Evolutionary conservation across 2,329 filamentous ascomycete species (phyloP), one percentile per base, ranked within the genome.

Genomic region (Tolypocladium cylindrosporum): DNA sequence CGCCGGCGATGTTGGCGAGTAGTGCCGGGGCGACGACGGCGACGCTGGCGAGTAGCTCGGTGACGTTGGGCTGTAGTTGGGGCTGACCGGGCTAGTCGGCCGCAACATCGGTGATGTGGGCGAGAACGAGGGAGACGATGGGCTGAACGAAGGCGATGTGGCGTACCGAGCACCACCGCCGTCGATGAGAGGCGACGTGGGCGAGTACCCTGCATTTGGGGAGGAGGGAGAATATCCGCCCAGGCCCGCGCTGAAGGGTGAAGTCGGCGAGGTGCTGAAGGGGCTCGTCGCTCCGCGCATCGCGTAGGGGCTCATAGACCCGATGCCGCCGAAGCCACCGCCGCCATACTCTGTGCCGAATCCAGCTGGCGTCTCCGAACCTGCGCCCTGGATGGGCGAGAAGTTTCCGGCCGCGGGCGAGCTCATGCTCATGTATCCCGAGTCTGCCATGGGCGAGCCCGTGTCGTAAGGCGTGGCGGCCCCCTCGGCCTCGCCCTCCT

Each of bases 401-500:
- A 89, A 89, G 71, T 83, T 82, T 69, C 78, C 83, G 66, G 77
- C 79, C 61, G 76, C 83, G 63, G 85, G 83, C n/a, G 84, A 85
- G 62, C 78, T 82, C 64, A 86, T 77, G 63, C 81, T 82, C 66
- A 85, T 73, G 65, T 84, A 86, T 55, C 88, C 88, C 43, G 83
- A 85, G 66, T 91, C 88, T 9, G 81, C 82, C 74, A 92, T 87
- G 5, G 90, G 90, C 55, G 89, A 93, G 50, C 89, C 88, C 31
- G 86, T 88, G 69, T 97, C 94, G 74, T 99, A 99, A 1, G 95
- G 95, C 10, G 94, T 99, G 48, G 91, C 90, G 57, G 91, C 90
- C 64, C 94, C 94, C 60, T 89, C 89, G 53, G 88, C 80, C 60
- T 87, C 85, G 58, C 83, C 82, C 59, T 86, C 88, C 76, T 91